Base-by-base conservation (phyloP, 352 stramenopile genomes). In the Aphanomyces stellatus region DNA sequence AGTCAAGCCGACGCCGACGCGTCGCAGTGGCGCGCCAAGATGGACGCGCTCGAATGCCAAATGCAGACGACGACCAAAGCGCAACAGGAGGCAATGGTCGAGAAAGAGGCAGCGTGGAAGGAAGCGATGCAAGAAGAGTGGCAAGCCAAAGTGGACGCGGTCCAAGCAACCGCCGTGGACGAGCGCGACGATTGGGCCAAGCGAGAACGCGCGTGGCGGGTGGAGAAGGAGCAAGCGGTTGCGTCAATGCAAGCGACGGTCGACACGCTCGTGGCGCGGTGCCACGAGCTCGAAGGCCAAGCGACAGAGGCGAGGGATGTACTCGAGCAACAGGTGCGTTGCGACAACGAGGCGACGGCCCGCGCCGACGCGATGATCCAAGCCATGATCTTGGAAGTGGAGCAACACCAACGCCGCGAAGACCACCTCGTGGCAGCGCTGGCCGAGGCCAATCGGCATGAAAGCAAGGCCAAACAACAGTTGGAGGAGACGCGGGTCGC, bases 401-500 rank as follows among this genome's bases (percentile, higher is more conserved):
- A 40, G 19, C 31, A 59, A 42, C 69, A 34, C 43, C 42, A 73
- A 71, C 59, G 76, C 68, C 37, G 73, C 74, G 43, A 76, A 72
- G 46, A 30, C 25, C 68, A 71, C 4, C 69, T 85, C 30, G 76
- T 74, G 0, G 72, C 72, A 25, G 85, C 81, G 3, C 71, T 91
- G 6, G 82, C 82, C 22, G 75, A 76, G 11, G 81, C 82, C 1
- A 93, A 93, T 35, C 81, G 90, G 48, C 81, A 91, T 46, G 82
- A 93, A 69, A 90, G 80, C 34, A 37, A 76, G n/a, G 81, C 80
- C 1, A 93, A 90, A 56, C 66, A 74, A 24, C 75, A 78, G 6
- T 71, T 74, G 2, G 69, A 81, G 64, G 61, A 79, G 41, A 61
- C 72, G 4, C 57, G 76, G 30, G 51, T 61, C 4, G 70, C 72